Evolutionary conservation across 2,329 filamentous ascomycete genomes (phyloP), one percentile per base, ranked within the genome.

Genomic region (Piedraia hortae): DNA sequence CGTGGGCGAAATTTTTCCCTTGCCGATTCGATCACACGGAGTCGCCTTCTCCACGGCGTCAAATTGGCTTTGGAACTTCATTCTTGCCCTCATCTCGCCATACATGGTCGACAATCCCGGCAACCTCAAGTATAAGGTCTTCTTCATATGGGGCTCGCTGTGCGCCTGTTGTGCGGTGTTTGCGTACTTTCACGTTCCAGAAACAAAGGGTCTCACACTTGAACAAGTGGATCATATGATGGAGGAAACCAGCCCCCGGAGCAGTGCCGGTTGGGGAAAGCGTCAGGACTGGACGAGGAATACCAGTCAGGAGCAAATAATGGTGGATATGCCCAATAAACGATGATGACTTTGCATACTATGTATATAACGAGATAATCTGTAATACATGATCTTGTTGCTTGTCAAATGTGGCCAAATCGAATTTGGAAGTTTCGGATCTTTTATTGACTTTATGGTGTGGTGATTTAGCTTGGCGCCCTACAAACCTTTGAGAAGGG

Each of bases 1-100:
- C 10, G 78, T 85, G 38, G 77, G 77, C 42, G 78, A 90, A 53
- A 72, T 85, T 46, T 89, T 72, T 61, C 74, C 75, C 26, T 62
- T 89, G 20, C 51, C 51, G 24, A 50, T 51, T 6, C 44, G 51
- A 18, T 45, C 46, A 11, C 53, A 53, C 38, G 51, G 51, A 23
- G 75, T 90, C 26, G 77, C 62, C 33, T 57, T 90, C 18, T 78
- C 74, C 13, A 89, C 78, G 2, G 74, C 77, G 25, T 75, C 67
- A 38, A 89, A 89, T 58, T 85, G 75, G 75, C 59, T 82, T 32
- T 85, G 74, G 73, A 34, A 38, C 27, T 47, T 40, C 24, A 45
- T 59, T 42, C 62, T 63, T 33, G 56, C 62, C 27, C 58, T 75
- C 43, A 72, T 77, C 46, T 72, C 62, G 5, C 67, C 69, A 9